A percentile compares a stretch with the other conserved stretches of the same genome.
Conservation (phyloP, 78 protist species). For the Dictyostelium brefeldianum region DNA sequence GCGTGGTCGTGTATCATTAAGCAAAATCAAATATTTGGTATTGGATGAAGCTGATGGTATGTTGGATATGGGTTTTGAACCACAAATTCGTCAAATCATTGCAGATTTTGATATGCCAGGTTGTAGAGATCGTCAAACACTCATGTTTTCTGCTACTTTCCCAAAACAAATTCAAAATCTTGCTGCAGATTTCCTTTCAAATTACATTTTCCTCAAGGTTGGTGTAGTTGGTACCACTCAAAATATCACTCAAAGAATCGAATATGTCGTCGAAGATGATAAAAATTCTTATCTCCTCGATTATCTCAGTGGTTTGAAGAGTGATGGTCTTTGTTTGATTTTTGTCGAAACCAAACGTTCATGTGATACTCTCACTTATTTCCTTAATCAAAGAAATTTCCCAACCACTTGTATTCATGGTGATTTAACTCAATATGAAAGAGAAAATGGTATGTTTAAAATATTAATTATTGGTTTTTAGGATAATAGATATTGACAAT, state of each 20-base stretch:
- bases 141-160: conserved; percentile 99
- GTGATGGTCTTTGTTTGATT: conserved; percentile 84
- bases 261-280: conserved; percentile 88
- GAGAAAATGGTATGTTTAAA: conserved; percentile 92
- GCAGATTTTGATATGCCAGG: conserved; percentile 94
- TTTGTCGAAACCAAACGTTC: conserved; percentile 96
- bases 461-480: too few relatives aligned
- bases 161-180: conserved; percentile 97
- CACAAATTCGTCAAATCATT: conserved; percentile 97
- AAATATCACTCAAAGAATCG: conserved; percentile 93
- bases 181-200: conserved; percentile 96
- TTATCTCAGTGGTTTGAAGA: conserved; percentile 67
- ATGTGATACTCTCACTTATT: conserved; percentile 95
- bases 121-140: conserved; percentile 93
- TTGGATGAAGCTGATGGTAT: conserved; percentile 99
- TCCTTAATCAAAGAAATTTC: conserved; percentile 77
- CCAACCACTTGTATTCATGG: conserved; percentile 98
- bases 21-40: conserved; percentile 84
- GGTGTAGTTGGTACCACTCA: conserved; percentile 98
- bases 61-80: conserved; percentile 99
- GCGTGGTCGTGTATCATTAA: conserved; percentile 92
- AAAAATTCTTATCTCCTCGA: conserved; percentile 90
- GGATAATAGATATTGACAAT: too few relatives aligned
- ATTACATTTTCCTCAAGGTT: conserved; percentile 96
- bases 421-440: conserved; percentile 97